Percentiles rank a stretch among this genome's conserved stretches.
phyloP scores from a whole-genome alignment of 257 asterid species.

The Solanum lycopersicoides region DNA sequence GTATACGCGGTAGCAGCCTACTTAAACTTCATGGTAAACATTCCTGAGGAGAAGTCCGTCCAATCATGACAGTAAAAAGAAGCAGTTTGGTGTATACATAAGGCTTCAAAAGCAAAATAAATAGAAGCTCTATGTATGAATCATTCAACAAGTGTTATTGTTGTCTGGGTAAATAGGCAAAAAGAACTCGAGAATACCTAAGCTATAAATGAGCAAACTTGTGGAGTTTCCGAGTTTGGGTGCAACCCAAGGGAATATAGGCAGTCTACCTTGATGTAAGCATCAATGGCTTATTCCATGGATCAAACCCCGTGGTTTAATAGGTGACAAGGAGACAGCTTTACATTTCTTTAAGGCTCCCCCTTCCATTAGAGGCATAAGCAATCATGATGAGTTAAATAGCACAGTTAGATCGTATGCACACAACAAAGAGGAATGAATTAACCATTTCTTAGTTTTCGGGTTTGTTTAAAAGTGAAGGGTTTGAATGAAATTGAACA shows the following conservation, averaged over 20 bases:
- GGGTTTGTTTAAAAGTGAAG: background rate
- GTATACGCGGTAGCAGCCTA: background rate
- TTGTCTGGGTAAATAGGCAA: background rate
- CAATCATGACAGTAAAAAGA: background rate
- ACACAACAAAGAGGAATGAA: background rate
- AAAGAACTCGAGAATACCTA: background rate
- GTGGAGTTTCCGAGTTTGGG: background rate
- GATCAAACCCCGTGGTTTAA: background rate
- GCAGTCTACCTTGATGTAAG: background rate
- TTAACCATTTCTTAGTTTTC: background rate
- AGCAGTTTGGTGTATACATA: background rate
- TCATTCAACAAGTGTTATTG: background rate
- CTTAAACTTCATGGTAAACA: background rate
- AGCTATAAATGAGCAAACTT: background rate
- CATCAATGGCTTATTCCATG: background rate
- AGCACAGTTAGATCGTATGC: background rate
- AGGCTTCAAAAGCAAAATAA: background rate
- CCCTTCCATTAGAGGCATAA: background rate
- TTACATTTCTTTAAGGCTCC: background rate
- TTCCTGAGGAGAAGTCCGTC: background rate
- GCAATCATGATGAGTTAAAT: background rate
- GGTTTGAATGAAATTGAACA: background rate
- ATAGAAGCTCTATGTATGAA: background rate
- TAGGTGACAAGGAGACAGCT: background rate
- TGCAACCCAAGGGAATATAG: background rate